A percentile compares a stretch with the other conserved stretches of the same genome.
phyloP scores from a whole-genome alignment of 805 yeast genomes.

The Ogataea sp. region DNA sequence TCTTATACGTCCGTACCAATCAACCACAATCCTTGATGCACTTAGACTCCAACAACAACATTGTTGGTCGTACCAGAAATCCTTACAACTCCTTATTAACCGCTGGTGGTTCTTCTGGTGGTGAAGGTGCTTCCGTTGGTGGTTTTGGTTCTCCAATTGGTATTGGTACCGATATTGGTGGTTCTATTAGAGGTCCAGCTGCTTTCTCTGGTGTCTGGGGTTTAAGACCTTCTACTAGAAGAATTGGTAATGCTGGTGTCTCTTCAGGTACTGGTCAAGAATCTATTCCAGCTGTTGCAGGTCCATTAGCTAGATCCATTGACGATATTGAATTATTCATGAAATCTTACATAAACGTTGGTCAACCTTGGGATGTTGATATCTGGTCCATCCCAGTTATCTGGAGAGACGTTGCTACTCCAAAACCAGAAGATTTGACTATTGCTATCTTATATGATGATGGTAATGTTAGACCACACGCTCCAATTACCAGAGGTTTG shows the following conservation, averaged over 20 bases:
- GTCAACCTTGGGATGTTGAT: slow-evolving; percentile 53
- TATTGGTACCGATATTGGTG: slow-evolving; percentile 67
- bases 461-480: slow-evolving; percentile 58
- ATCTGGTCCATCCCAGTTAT: slow-evolving; percentile 39
- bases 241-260: slow-evolving; percentile 45
- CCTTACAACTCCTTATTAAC: slow-evolving; percentile 49
- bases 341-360: slow-evolving; percentile 51
- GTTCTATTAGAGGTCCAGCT: slow-evolving; percentile 61
- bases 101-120: slow-evolving; percentile 70
- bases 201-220: slow-evolving; percentile 58
- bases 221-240: slow-evolving; percentile 52
- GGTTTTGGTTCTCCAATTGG: slow-evolving; percentile 56
- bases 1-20: slow-evolving; percentile 56
- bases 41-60: slow-evolving; percentile 51
- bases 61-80: slow-evolving; percentile 52
- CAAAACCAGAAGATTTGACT: slow-evolving; percentile 36
- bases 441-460: slow-evolving; percentile 60
- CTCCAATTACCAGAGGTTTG: slow-evolving; percentile 55
- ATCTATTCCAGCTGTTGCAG: slow-evolving; percentile 55
- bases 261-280: slow-evolving; percentile 57
- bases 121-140: slow-evolving; percentile 59
- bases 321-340: slow-evolving; percentile 66
- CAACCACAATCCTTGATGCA: slow-evolving; percentile 70
- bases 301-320: slow-evolving; percentile 58
- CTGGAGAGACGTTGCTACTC: slow-evolving; percentile 40